Conservation (phyloP, 805 yeast species). For the Suhomyces sp. region DNA sequence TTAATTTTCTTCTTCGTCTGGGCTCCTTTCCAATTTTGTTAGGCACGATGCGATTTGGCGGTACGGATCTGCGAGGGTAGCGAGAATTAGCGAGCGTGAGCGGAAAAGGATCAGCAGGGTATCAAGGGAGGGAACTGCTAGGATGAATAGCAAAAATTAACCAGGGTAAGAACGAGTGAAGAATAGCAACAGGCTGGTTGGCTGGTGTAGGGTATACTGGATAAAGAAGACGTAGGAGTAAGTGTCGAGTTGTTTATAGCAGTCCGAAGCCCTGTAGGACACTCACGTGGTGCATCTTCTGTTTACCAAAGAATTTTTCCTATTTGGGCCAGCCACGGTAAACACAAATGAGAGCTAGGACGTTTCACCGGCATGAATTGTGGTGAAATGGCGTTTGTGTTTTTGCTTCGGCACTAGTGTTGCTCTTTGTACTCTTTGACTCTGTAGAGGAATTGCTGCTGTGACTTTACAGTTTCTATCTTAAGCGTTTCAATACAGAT, state of each 20-base stretch:
- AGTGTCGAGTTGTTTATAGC: neutral
- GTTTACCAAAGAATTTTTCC: constrained; percentile 9
- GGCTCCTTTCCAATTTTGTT: neutral
- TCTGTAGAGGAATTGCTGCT: no score
- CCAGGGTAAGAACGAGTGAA: neutral
- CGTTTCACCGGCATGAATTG: neutral
- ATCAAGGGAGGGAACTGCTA: neutral
- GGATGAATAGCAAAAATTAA: no score
- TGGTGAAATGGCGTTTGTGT: neutral
- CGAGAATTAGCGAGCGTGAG: neutral
- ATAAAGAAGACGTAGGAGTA: neutral
- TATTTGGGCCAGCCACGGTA: constrained; percentile 3
- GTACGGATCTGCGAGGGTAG: neutral
- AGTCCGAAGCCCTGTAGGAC: neutral
- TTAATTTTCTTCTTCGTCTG: neutral
- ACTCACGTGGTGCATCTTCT: neutral
- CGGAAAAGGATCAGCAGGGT: neutral
- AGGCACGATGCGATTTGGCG: neutral
- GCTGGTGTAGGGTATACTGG: neutral
- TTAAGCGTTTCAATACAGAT: no score
- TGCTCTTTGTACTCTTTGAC: neutral
- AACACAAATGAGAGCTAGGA: neutral
- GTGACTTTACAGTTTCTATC: no score
- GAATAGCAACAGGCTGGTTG: neutral
- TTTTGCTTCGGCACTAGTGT: neutral